These are phyloP conservation scores for Penicillium nordicum DNA, from an alignment of 2,329 filamentous ascomycete species.

Conservation along the genomic window DNA sequence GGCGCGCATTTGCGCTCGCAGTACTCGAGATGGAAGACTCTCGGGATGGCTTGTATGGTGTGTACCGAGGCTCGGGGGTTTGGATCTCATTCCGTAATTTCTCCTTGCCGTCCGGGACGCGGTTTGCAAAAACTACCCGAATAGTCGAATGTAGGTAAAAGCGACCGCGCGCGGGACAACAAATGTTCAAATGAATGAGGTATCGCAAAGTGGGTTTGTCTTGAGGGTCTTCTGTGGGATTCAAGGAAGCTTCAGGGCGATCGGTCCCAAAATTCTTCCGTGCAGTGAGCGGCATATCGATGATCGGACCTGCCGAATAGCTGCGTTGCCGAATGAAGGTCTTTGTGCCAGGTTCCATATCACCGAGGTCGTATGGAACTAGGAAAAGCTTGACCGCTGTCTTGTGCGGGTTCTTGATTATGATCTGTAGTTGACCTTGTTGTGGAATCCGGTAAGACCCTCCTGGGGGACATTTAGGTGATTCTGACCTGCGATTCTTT, in stretches of 20 bases:
- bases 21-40: conserved; percentile 36
- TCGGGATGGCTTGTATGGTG: conserved; percentile 68
- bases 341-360: conserved; percentile 91
- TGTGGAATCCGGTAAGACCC: conserved; percentile 93
- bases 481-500: conserved; percentile 57
- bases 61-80: conserved; percentile 81
- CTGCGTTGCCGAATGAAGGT: conserved; percentile 93
- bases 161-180: conserved; percentile 75
- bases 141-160: conserved; percentile 91
- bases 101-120: conserved; percentile 93
- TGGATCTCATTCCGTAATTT: conserved; percentile 87
- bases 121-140: conserved; percentile 92
- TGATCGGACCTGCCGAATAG: conserved; percentile 81
- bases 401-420: conserved; percentile 98
- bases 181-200: conserved; percentile 89
- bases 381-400: conserved; percentile 95
- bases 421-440: conserved; percentile 90
- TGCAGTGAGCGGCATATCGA: conserved; percentile 61
- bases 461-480: conserved; percentile 69
- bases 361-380: conserved; percentile 84
- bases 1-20: conserved; percentile 46
- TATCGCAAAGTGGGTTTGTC: conserved; percentile 76
- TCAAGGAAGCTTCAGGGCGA: conserved; percentile 52
- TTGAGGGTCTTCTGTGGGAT: conserved; percentile 36
- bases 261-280: conserved; percentile 49